A percentile compares a stretch with the other conserved stretches of the same genome.
Conservation (phyloP, 257 asterid species). For the Gynochthodes officinalis region DNA sequence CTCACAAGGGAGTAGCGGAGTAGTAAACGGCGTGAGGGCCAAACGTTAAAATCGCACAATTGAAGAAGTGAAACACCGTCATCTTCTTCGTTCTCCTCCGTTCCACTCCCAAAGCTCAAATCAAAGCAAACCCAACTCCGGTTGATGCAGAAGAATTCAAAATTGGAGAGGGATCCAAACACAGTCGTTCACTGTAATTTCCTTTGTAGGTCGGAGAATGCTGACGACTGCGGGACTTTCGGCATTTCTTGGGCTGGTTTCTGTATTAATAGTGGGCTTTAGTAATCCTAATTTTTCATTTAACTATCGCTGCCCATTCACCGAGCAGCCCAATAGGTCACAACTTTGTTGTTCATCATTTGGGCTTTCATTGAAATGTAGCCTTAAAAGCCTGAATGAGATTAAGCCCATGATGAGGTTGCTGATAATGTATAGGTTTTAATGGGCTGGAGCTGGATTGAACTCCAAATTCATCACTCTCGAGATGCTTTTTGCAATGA, state of each 20-base stretch:
- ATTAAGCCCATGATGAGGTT: too few relatives aligned
- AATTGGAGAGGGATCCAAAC: neutral
- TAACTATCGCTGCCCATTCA: neutral
- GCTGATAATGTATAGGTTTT: too few relatives aligned
- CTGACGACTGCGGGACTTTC: neutral
- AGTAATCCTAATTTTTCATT: too few relatives aligned
- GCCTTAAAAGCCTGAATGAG: too few relatives aligned
- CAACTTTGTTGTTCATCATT: too few relatives aligned
- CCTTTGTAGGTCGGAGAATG: slow-evolving; percentile 1
- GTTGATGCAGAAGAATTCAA: neutral
- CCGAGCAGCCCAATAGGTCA: neutral
- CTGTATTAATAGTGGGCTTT: neutral
- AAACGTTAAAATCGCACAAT: slow-evolving; percentile 94
- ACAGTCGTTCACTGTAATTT: neutral
- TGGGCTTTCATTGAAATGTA: too few relatives aligned
- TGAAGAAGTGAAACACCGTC: slow-evolving; percentile 95
- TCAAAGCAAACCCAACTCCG: neutral
- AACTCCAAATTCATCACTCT: too few relatives aligned
- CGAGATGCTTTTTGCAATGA: too few relatives aligned
- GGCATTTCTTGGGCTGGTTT: neutral
- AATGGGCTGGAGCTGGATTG: too few relatives aligned
- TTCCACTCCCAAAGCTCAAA: neutral
- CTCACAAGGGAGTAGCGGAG: slow-evolving; percentile 95
- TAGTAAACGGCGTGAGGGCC: slow-evolving; percentile 99
- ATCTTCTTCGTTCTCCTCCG: slow-evolving; percentile 29